Percentiles rank a stretch among this genome's conserved stretches.
Conservation (phyloP, 2,329 filamentous ascomycete species). For the Exophiala bonariae region DNA sequence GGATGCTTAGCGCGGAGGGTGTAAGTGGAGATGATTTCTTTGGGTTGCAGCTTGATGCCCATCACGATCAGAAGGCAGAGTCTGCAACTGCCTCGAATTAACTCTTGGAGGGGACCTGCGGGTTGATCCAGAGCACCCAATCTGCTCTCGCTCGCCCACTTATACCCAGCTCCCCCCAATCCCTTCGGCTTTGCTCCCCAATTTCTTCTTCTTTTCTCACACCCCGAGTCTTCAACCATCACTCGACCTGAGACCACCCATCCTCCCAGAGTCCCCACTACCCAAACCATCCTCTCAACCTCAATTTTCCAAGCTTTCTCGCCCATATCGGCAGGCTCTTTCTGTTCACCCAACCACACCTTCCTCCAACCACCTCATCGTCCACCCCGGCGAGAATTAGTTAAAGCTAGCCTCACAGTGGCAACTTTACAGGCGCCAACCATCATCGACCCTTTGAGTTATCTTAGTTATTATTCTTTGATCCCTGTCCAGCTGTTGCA, state of each 20-base stretch:
- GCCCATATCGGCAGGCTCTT: neutral
- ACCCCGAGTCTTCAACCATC: neutral
- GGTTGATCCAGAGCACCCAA: constrained; percentile 22
- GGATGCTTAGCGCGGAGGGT: neutral
- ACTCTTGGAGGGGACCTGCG: neutral
- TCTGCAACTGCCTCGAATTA: neutral
- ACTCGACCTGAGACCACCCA: neutral
- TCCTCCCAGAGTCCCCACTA: no score
- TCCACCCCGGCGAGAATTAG: constrained; percentile 34
- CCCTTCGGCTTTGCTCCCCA: constrained; percentile 26
- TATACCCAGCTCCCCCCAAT: constrained; percentile 36
- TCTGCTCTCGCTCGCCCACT: constrained; percentile 22
- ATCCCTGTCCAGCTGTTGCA: neutral
- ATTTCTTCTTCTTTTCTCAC: constrained; percentile 11
- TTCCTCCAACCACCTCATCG: constrained; percentile 49
- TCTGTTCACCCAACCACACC: constrained; percentile 23
- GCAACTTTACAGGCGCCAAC: neutral
- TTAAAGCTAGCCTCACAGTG: constrained; percentile 15
- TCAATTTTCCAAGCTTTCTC: constrained; percentile 1
- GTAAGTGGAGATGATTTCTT: constrained; percentile 1
- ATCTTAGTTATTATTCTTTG: no score
- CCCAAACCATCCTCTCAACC: neutral
- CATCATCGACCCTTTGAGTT: neutral
- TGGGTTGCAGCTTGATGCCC: constrained; percentile 1
- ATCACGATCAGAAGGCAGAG: neutral